These are phyloP conservation scores for Viola odorata DNA, from an alignment of 345 rosid genomes.

Conservation along the genomic window DNA sequence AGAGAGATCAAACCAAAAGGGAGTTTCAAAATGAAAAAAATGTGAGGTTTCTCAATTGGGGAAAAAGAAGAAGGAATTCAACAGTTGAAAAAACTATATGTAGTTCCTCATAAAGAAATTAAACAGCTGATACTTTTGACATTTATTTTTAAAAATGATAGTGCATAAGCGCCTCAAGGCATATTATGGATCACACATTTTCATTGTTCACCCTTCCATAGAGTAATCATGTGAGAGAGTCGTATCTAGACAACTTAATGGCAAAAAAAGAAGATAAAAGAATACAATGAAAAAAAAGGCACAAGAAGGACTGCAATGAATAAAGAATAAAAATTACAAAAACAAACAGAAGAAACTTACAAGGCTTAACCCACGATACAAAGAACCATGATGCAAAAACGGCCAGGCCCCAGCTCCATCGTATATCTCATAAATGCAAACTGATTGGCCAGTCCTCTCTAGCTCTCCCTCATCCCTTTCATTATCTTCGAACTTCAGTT, in stretches of 20 bases:
- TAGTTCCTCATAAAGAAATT: too few relatives aligned
- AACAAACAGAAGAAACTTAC: constrained; percentile 45
- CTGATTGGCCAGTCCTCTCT: constrained; percentile 91
- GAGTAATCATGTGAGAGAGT: neutral
- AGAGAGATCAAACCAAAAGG: too few relatives aligned
- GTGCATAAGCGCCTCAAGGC: too few relatives aligned
- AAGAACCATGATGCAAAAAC: constrained; percentile 90
- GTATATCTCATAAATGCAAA: constrained; percentile 91
- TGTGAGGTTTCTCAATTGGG: too few relatives aligned
- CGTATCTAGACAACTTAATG: neutral
- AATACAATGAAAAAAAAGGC: neutral
- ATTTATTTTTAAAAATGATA: too few relatives aligned
- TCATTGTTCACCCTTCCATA: too few relatives aligned
- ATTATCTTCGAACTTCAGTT: constrained; percentile 75
- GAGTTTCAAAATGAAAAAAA: too few relatives aligned
- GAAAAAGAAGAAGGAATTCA: too few relatives aligned
- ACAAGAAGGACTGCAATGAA: neutral
- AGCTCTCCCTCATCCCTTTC: constrained; percentile 99
- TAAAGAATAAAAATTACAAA: neutral
- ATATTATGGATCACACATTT: too few relatives aligned
- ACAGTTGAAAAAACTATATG: too few relatives aligned
- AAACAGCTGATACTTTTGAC: too few relatives aligned
- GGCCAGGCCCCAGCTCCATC: constrained; percentile 92
- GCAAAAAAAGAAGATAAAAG: neutral
- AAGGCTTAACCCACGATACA: constrained; percentile 91